Base-by-base conservation (phyloP, 345 rosid genomes). In the Dipteronia dyeriana region DNA sequence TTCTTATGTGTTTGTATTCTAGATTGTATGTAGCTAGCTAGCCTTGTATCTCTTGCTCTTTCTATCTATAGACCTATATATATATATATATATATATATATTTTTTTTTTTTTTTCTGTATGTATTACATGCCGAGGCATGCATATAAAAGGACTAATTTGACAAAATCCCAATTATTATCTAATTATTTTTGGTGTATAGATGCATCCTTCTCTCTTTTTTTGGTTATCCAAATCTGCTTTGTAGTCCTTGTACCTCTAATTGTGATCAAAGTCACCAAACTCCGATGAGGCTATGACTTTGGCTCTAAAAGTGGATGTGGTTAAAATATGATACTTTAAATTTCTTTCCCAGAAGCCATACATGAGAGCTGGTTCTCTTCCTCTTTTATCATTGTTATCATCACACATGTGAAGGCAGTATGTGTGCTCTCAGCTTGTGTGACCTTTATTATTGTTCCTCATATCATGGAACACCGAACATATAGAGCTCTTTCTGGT, bases 1-100 rank as follows among this genome's bases (percentile, higher is more conserved):
- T 59, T 59, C 4, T 3, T 38, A 38, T 38, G 41, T 38, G 41
- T 38, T 3, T 38, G 94, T 77, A 74, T 59, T 59, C 59, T 73
- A 14, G 25, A 14, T 47, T 61, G 26, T 26, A 26, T 26, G 51
- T 71, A 23, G 65, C 14, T 25, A 39, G 5, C 39, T 66, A 16
- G 53, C 34, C 39, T 29, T 70, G 16, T 10, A 23, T 9, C 13
- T 54, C 23, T n/a, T 56, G 22, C 49, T 71, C 29, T 34, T n/a
- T 7, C 26, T 56, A 12, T 71, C 65, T 56, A 34, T 45, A 5
- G 23, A 2, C 53, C 12, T 43, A 29, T 17, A 57, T 25, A 26
- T 13, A n/a, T n/a, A n/a, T n/a, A n/a, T n/a, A n/a, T n/a, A n/a
- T n/a, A n/a, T n/a, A n/a, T 43, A 29, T 17, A 57, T 25, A 26